A percentile compares a stretch with the other conserved stretches of the same genome.
phyloP scores from a whole-genome alignment of 116 monocot species.

The Phalaenopsis hybrid region DNA sequence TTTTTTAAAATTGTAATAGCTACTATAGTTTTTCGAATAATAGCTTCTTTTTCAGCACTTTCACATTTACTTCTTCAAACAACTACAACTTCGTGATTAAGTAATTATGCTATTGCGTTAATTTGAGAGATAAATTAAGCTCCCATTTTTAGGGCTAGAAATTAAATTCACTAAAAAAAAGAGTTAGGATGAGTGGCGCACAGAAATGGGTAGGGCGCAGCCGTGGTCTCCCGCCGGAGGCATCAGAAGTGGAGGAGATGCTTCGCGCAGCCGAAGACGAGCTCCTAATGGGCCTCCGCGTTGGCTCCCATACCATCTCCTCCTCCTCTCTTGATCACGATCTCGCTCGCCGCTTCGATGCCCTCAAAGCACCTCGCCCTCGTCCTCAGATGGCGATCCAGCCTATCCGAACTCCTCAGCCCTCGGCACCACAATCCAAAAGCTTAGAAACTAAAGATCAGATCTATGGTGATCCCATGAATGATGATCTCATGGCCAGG shows the following conservation, averaged over 20 bases:
- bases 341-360: conserved; percentile 63
- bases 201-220: not conserved
- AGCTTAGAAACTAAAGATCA: not conserved
- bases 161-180: no score
- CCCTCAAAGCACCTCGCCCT: conserved; percentile 35
- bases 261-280: conserved; percentile 71
- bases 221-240: not conserved
- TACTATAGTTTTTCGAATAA: no score
- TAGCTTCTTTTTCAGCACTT: no score
- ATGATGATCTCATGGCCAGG: conserved; percentile 45
- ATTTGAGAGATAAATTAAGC: no score
- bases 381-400: not conserved
- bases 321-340: conserved; percentile 43
- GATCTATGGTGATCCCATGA: conserved; percentile 7
- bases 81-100: no score
- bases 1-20: no score
- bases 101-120: no score
- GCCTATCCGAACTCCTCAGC: not conserved
- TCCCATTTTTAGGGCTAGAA: no score
- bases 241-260: conserved; percentile 55
- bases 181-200: conserved; percentile 3
- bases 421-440: not conserved
- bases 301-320: conserved; percentile 33
- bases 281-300: conserved; percentile 47
- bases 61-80: no score